Evolutionary conservation across 768 basidiomycete genomes (phyloP), one percentile per base, ranked within the genome.

Genomic region (Jaapia argillacea): DNA sequence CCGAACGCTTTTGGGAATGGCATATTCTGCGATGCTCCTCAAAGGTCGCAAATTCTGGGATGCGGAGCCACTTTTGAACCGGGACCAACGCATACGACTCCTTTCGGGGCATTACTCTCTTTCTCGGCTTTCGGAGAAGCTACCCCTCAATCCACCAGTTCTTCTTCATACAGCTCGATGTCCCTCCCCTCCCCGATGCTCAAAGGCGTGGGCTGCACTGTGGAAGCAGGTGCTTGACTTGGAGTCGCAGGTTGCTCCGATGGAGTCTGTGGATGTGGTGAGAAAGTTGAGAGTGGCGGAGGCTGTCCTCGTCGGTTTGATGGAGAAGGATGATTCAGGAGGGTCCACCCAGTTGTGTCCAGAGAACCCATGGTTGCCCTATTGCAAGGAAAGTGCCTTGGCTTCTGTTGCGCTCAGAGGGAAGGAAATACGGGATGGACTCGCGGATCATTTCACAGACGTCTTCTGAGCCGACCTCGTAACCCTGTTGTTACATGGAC

Each of bases 131-230:
- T 68, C 64, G 64, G 57, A 59, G 42, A 51, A 50, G 13, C 52
- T 64, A 14, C 58, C 56, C 12, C 45, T 26, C 21, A 45, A 44
- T 7, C 51, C 61, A 26, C 70, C 64, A 10, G 38, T 48, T 23
- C 64, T 69, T 47, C 42, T 46, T 42, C 69, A 69, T 52, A 46
- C 44, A 33, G 58, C 55, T 36, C 52, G 54, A 7, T 72, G 70
- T 47, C 25, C 60, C n/a, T 45, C 52, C 24, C 65, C 59, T 25
- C 37, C 37, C 10, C 10, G 21, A 7, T 38, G 37, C 37, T 12
- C 10, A 12, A 38, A 38, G 37, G 37, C 37, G 21, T 72, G 68
- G 68, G 50, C 45, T 43, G 46, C 55, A 42, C 52, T 62, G 37
- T 70, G 68, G 65, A 33, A 16, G 28, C 10, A 33, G 10, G 28